These are phyloP conservation scores for Solanum rostratum DNA, from an alignment of 257 asterid genomes.

Conservation along the genomic window DNA sequence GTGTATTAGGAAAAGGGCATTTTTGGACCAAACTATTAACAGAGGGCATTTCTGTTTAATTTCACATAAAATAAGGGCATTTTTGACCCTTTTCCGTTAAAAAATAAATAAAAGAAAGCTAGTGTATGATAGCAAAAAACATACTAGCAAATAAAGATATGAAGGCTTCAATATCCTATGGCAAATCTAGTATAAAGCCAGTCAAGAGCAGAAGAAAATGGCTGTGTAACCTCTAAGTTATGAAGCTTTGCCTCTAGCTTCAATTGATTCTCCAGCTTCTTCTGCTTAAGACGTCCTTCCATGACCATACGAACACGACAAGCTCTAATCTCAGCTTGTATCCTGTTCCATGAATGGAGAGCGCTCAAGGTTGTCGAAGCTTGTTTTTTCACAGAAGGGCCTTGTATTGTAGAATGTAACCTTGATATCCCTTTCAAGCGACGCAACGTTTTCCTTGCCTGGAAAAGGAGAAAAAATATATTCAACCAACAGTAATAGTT, in stretches of 20 bases:
- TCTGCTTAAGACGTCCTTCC: conserved; percentile 69
- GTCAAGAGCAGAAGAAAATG: background rate
- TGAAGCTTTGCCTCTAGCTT: conserved; percentile 88
- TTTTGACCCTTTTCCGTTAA: background rate
- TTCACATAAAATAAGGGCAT: background rate
- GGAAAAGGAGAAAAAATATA: conserved; percentile 4
- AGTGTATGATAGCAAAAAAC: background rate
- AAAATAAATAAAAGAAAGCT: background rate
- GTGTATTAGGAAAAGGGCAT: too few species aligned
- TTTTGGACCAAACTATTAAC: background rate
- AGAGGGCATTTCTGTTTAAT: background rate
- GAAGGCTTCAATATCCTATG: background rate
- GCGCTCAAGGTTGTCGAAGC: conserved; percentile 48
- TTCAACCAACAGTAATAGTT: background rate
- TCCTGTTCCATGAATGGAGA: conserved; percentile 72
- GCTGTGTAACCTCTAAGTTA: conserved; percentile 50
- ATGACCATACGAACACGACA: conserved; percentile 69
- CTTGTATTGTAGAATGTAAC: conserved; percentile 39
- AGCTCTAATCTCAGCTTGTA: conserved; percentile 58
- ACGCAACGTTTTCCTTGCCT: conserved; percentile 62
- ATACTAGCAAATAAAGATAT: background rate
- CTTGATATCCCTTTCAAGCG: conserved; percentile 40
- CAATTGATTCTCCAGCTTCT: conserved; percentile 63
- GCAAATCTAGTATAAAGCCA: background rate
- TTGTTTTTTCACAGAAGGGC: conserved; percentile 57